These are phyloP conservation scores for Flammula alnicola DNA, from an alignment of 1,284 basidiomycete genomes.

Conservation along the genomic window DNA sequence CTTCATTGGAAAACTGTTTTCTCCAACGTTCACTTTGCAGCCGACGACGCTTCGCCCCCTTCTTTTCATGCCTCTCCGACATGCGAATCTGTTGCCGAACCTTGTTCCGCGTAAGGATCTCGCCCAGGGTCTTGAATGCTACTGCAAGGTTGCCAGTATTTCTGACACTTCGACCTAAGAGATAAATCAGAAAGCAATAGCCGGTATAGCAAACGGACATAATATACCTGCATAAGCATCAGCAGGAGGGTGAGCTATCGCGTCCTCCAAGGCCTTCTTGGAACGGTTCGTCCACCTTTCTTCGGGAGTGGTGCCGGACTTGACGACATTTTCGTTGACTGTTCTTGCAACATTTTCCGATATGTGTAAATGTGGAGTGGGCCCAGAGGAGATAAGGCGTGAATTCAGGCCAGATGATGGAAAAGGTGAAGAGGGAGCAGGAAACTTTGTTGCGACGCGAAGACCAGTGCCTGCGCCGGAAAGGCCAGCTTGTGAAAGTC, in stretches of 20 bases:
- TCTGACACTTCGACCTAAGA: conserved; percentile 33
- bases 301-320: conserved; percentile 26
- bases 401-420: background rate
- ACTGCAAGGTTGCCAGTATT: conserved; percentile 38
- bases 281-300: conserved; percentile 46
- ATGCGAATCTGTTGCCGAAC: conserved; percentile 55
- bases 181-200: background rate
- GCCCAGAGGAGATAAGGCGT: background rate
- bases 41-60: conserved; percentile 67
- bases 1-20: conserved; percentile 70
- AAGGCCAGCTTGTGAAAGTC: conserved; percentile 4
- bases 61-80: conserved; percentile 71
- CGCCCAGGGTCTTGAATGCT: conserved; percentile 54
- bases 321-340: conserved; percentile 11
- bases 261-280: conserved; percentile 26
- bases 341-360: background rate
- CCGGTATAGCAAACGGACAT: background rate
- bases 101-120: conserved; percentile 58
- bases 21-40: conserved; percentile 70
- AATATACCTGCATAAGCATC: conserved; percentile 45
- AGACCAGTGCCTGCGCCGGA: conserved; percentile 5
- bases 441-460: background rate
- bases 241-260: conserved; percentile 31
- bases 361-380: background rate
- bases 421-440: background rate